A percentile compares a stretch with the other conserved stretches of the same genome.
Conservation (phyloP, 768 basidiomycete species). For the Roridomyces roridus region DNA sequence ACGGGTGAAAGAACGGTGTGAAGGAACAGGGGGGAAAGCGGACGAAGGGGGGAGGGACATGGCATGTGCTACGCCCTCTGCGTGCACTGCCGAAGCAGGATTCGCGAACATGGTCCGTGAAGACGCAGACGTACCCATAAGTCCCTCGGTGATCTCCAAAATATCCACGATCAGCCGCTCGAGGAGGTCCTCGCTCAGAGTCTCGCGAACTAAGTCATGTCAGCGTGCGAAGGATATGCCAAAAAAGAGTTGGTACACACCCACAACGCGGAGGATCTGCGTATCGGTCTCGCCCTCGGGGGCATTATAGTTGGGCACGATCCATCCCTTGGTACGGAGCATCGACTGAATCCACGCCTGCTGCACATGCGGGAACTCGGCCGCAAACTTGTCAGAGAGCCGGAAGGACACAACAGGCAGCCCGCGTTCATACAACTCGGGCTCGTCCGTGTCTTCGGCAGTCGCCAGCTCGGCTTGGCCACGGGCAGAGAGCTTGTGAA, state of each 20-base stretch:
- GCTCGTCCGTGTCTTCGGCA: conserved; percentile 43
- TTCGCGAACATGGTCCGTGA: conserved; percentile 16
- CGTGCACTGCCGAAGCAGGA: neutral
- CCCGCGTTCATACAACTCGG: conserved; percentile 54
- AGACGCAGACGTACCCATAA: conserved; percentile 45
- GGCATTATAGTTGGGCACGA: conserved; percentile 65
- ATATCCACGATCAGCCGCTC: conserved; percentile 60
- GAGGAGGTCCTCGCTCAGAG: conserved; percentile 56
- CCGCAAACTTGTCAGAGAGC: conserved; percentile 57
- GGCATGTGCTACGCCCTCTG: neutral
- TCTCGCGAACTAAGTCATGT: conserved; percentile 50
- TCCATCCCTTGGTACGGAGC: conserved; percentile 47
- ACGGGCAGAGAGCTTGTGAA: conserved; percentile 47
- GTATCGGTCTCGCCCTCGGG: conserved; percentile 55
- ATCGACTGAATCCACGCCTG: conserved; percentile 55
- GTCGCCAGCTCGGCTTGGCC: conserved; percentile 25
- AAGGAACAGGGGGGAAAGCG: conserved; percentile 7
- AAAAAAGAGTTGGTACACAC: conserved; percentile 39
- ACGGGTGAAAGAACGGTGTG: conserved; percentile 5
- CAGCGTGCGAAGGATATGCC: conserved; percentile 13
- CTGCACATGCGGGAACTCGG: conserved; percentile 57
- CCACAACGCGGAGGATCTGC: conserved; percentile 67
- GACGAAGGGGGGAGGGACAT: conserved; percentile 11
- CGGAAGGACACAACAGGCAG: conserved; percentile 70
- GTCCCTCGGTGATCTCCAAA: conserved; percentile 51